Evolutionary conservation across 345 rosid genomes (phyloP).

Genomic region (Ceriops tagal): DNA sequence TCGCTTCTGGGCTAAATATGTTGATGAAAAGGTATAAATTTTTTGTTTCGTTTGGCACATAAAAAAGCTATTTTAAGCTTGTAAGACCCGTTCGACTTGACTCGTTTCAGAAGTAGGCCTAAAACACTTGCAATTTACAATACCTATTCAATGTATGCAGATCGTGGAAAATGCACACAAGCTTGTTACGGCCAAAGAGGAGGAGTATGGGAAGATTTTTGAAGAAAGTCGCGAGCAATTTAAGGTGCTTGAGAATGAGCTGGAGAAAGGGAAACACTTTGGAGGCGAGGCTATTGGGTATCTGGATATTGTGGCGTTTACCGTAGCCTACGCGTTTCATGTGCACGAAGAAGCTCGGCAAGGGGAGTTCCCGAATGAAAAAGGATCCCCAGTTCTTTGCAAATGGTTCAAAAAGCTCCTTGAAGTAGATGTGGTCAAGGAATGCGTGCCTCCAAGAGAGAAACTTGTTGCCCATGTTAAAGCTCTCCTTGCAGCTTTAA

Average conservation of each 20-base stretch:
- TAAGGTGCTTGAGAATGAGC: conserved; percentile 12
- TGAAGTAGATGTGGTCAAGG: conserved; percentile 6
- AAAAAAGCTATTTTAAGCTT: too few relatives aligned
- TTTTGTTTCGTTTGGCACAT: too few relatives aligned
- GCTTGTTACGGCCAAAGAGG: too few relatives aligned
- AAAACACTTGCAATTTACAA: too few relatives aligned
- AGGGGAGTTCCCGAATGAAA: too few relatives aligned
- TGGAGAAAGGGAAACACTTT: not conserved
- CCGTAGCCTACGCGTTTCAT: not conserved
- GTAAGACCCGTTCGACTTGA: too few relatives aligned
- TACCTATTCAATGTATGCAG: too few relatives aligned
- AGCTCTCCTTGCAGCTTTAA: too few relatives aligned
- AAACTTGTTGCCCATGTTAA: too few relatives aligned
- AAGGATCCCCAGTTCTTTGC: not conserved
- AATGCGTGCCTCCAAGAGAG: conserved; percentile 13
- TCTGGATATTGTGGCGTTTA: conserved; percentile 12
- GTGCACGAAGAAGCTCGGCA: not conserved
- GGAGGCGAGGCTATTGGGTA: conserved; percentile 21
- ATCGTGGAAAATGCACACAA: too few relatives aligned
- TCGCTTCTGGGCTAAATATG: conserved; percentile 21
- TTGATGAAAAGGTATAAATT: conserved; percentile 7
- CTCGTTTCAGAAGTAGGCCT: too few relatives aligned
- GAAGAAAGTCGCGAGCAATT: not conserved
- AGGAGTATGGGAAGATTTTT: too few relatives aligned
- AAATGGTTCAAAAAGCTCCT: conserved; percentile 9